Evolutionary conservation across 2,329 filamentous ascomycete genomes (phyloP), one percentile per base, ranked within the genome.

Genomic region (Fusarium staphyleae): DNA sequence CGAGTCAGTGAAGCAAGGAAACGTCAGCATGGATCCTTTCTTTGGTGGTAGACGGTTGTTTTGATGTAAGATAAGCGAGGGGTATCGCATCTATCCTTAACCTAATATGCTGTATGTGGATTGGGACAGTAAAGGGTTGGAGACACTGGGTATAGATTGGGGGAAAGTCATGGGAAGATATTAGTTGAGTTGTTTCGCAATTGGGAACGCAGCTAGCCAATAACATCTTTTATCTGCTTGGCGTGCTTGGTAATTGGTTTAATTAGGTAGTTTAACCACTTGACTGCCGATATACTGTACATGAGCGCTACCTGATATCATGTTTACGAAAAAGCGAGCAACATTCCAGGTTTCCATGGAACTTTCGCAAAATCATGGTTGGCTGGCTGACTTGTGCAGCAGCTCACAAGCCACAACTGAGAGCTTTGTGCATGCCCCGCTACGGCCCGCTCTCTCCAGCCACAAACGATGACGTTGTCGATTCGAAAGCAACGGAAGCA

Each of bases 391-490:
- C 19, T 22, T 37, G 11, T 37, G 16, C 16, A 37, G 35, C 35
- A 48, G 42, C 11, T 46, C 24, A 24, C n/a, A 57, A 60, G 56
- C 49, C 60, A 62, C 49, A 44, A 22, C 51, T 40, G 48, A 42
- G 35, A 39, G 40, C 52, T 39, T 50, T 15, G 35, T 24, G 43
- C 48, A 41, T 43, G 45, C 47, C 33, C 55, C 61, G 59, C 57
- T 47, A 46, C 54, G 45, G 50, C 50, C 48, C 34, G 55, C 52
- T 36, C 46, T 28, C 50, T 53, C 55, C 57, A 66, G 70, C 70
- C 69, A 70, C 67, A 70, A 50, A 55, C 68, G 69, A 73, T 73
- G 71, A 73, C 71, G 71, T 73, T 71, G 68, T 65, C 55, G 60
- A 70, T 61, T 68, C 46, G 52, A 63, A 62, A 48, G 51, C 46